Evolutionary conservation across 1,284 basidiomycete species (phyloP).

Genomic region (Cutaneotrichosporon dermatis): DNA sequence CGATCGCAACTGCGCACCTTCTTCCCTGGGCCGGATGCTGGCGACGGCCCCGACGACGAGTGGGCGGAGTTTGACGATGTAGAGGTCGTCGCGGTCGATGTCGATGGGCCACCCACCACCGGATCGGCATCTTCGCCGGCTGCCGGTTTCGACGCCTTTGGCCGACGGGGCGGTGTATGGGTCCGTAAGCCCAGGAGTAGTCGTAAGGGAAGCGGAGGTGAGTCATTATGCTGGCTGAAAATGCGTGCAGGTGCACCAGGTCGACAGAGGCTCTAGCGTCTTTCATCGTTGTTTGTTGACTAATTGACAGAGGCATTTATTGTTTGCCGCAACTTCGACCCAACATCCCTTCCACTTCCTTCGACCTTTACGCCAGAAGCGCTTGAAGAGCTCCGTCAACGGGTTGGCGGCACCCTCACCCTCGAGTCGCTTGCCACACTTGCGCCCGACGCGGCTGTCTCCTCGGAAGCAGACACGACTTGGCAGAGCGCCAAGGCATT

Average conservation of each 20-base stretch:
- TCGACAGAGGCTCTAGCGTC: no score
- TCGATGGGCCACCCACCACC: conserved; percentile 8
- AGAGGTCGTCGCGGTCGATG: conserved; percentile 16
- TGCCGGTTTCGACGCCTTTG: conserved; percentile 31
- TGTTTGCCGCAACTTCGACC: conserved; percentile 53
- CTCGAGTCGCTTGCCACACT: conserved; percentile 37
- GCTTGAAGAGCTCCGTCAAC: conserved; percentile 27
- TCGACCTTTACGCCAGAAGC: conserved; percentile 25
- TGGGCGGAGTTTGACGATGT: conserved; percentile 7
- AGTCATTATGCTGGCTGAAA: conserved; percentile 11
- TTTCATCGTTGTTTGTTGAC: background rate
- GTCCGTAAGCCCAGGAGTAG: conserved; percentile 49
- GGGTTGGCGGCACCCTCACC: conserved; percentile 37
- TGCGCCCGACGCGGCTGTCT: background rate
- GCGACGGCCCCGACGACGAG: conserved; percentile 7
- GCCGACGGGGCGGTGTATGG: conserved; percentile 48
- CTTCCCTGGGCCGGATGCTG: conserved; percentile 46
- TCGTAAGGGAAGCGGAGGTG: conserved; percentile 48
- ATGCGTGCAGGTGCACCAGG: no score
- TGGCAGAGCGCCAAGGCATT: conserved; percentile 41
- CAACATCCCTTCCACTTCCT: conserved; percentile 39
- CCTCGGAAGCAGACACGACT: conserved; percentile 2
- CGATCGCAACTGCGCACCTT: conserved; percentile 51
- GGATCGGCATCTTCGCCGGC: conserved; percentile 3
- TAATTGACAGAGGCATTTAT: conserved; percentile 53